Base-by-base conservation (phyloP, 2,329 filamentous ascomycete species). In the Botrytis elliptica region DNA sequence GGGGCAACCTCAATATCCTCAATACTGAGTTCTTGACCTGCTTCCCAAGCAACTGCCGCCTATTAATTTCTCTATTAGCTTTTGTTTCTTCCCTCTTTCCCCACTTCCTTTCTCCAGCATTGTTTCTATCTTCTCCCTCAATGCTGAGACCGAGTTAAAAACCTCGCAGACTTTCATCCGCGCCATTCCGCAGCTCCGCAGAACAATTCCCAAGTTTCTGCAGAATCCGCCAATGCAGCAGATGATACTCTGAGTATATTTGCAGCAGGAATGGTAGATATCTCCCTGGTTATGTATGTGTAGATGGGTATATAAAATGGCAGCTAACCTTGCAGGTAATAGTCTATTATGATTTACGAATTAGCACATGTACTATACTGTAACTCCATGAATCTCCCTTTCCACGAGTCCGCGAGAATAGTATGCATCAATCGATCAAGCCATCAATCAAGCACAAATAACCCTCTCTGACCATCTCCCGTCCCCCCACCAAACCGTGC, bases 1-100 rank as follows among this genome's bases (percentile, higher is more conserved):
- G 95, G 92, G 71, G 88, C 90, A 77, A 99, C 96, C 85, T 98
- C 95, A 80, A 99, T 88, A 79, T 97, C 93, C 85, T 99, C 96
- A 79, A 98, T 88, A 80, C 87, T 90, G 77, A 99, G 89, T 78
- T 93, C 91, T 86, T 97, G 93, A 82, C 93, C 95, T 66, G 96
- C 94, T 85, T 95, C 95, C 96, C 96, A 99, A 83, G 96, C 96
- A 77, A 99, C 92, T 81, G 96, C 96, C 78, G 96, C 96, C 92
- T 91, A 78, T 76, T 70, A 40, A 40, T 49, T 76, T 59, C 72
- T 29, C n/a, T 6, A 70, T 74, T 46, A 44, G 25, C 69, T 40
- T 40, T 72, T 49, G 9, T 16, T 33, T 59, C 7, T 4, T 36
- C 14, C 22, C 25, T 6, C 36, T n/a, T 44, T 25, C 65, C 20